Conservation (phyloP, 441 rosid species). For the Brassica hybrid region DNA sequence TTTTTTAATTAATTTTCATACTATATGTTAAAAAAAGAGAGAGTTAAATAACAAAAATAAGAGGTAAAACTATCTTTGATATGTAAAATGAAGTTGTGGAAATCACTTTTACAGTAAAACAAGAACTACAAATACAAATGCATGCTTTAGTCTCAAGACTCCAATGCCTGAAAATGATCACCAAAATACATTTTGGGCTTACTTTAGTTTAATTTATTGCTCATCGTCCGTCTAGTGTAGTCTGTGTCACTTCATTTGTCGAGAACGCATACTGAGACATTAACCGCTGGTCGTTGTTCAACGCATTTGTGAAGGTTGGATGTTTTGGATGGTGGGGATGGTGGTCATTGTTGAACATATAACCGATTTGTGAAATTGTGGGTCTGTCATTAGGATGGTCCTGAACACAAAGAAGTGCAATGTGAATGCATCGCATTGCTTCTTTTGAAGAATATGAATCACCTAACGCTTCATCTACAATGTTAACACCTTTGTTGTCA, state of each 20-base stretch:
- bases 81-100: neutral
- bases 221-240: conserved; percentile 34
- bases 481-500: neutral
- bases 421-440: conserved; percentile 42
- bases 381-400: conserved; percentile 49
- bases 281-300: neutral
- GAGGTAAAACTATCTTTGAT: neutral
- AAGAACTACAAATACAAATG: neutral
- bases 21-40: neutral
- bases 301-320: conserved; percentile 39
- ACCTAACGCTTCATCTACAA: neutral
- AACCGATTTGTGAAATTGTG: conserved; percentile 39
- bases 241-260: conserved; percentile 43
- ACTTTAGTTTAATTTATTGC: neutral
- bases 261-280: conserved; percentile 28
- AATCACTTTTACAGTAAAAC: neutral
- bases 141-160: neutral
- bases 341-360: conserved; percentile 45
- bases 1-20: neutral
- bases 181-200: neutral
- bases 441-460: conserved; percentile 5
- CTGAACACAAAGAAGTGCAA: conserved; percentile 55
- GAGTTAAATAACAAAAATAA: neutral
- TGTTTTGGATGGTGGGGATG: conserved; percentile 39
- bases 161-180: neutral